Evolutionary conservation across 768 basidiomycete genomes (phyloP).

Genomic region (Crepidotus variabilis): DNA sequence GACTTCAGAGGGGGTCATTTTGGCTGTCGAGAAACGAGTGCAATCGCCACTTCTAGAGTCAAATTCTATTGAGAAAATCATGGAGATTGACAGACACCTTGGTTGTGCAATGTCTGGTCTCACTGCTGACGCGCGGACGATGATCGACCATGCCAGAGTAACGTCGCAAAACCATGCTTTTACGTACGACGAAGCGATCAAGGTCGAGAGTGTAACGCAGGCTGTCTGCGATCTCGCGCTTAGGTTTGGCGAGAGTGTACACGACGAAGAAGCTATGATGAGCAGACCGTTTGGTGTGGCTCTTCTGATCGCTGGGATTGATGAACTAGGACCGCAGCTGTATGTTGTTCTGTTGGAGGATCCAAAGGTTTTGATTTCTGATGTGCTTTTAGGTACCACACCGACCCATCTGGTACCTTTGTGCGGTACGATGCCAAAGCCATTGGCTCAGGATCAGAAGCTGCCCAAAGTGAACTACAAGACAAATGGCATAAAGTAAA

Average conservation of each 20-base stretch:
- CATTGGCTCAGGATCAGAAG: constrained; percentile 96
- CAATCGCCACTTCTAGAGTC: constrained; percentile 95
- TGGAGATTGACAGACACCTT: constrained; percentile 97
- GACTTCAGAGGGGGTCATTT: constrained; percentile 85
- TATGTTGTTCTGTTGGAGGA: constrained; percentile 40
- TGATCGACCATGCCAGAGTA: constrained; percentile 99
- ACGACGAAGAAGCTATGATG: constrained; percentile 99
- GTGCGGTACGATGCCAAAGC: constrained; percentile 97
- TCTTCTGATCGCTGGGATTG: constrained; percentile 93
- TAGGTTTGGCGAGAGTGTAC: constrained; percentile 97
- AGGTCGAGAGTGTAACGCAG: constrained; percentile 97
- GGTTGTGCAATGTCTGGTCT: constrained; percentile 98
- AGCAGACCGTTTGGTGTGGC: constrained; percentile 99
- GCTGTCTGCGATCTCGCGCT: constrained; percentile 97
- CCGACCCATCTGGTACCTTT: constrained; percentile 97
- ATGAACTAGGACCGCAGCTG: constrained; percentile 95
- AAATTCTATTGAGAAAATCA: constrained; percentile 97
- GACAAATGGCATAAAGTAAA: constrained; percentile 94
- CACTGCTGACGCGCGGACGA: constrained; percentile 97
- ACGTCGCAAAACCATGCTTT: constrained; percentile 94
- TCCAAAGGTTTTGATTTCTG: background rate
- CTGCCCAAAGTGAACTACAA: constrained; percentile 94
- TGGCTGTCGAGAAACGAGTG: constrained; percentile 97
- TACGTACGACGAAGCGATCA: constrained; percentile 95
- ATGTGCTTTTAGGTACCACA: constrained; percentile 70